Evolutionary conservation across 2,329 filamentous ascomycete genomes (phyloP).

Genomic region (Cladosporium sp.): DNA sequence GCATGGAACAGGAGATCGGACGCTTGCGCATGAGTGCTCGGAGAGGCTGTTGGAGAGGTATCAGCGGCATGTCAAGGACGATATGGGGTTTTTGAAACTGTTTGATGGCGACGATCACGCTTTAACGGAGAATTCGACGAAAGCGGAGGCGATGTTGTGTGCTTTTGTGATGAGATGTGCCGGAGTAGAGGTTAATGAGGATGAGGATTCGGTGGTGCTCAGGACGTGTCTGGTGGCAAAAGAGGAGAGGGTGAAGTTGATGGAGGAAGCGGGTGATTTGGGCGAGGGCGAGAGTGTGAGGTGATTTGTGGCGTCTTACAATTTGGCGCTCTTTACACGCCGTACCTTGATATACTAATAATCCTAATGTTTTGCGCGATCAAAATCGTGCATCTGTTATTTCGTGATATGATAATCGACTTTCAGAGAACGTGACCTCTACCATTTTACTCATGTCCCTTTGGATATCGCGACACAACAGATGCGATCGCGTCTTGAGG

Average conservation of each 20-base stretch:
- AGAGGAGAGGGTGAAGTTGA: conserved; percentile 30
- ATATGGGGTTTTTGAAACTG: conserved; percentile 38
- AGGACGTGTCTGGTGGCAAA: conserved; percentile 24
- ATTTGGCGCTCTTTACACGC: neutral
- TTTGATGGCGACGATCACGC: conserved; percentile 47
- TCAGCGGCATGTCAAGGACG: conserved; percentile 28
- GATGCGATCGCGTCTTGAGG: neutral
- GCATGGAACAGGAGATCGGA: conserved; percentile 43
- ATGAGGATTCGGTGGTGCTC: conserved; percentile 26
- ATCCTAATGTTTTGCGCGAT: neutral
- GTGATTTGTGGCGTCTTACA: conserved; percentile 14
- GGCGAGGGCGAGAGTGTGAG: conserved; percentile 34
- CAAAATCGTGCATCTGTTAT: neutral
- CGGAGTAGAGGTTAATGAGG: conserved; percentile 29
- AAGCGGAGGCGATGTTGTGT: conserved; percentile 43
- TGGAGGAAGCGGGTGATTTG: conserved; percentile 41
- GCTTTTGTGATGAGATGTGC: conserved; percentile 41
- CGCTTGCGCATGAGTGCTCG: conserved; percentile 38
- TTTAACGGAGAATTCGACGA: conserved; percentile 39
- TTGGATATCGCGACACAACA: no score
- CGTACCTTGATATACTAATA: neutral
- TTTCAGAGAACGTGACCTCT: neutral
- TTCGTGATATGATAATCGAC: neutral
- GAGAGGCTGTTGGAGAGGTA: conserved; percentile 41
- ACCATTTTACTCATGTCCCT: neutral